Conservation (phyloP, 805 yeast species). For the Yarrowia porcina region DNA sequence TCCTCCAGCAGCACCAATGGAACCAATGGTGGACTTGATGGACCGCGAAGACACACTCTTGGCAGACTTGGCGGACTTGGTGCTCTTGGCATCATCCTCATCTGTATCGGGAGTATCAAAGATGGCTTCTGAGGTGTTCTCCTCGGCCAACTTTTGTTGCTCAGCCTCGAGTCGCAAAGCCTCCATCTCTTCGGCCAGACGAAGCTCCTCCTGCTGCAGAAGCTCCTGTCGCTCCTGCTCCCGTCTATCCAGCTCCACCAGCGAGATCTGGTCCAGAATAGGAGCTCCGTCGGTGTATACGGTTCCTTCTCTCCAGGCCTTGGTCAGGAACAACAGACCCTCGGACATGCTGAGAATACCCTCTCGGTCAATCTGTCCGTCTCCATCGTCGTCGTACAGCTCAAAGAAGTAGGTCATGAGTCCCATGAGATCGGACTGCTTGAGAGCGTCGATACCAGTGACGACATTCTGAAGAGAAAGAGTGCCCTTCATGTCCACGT, state of each 20-base stretch:
- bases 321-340: slow-evolving; percentile 74
- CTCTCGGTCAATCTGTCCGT: slow-evolving; percentile 68
- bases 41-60: slow-evolving; percentile 27
- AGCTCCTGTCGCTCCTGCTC: slow-evolving; percentile 13
- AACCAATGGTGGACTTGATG: slow-evolving; percentile 17
- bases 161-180: slow-evolving; percentile 2
- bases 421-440: slow-evolving; percentile 72
- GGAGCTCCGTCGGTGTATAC: slow-evolving; percentile 14
- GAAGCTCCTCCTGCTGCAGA: slow-evolving; percentile 5
- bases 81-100: slow-evolving; percentile 33
- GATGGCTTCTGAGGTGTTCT: neutral
- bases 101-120: slow-evolving; percentile 4
- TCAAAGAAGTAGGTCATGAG: slow-evolving; percentile 74
- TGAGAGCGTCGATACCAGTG: slow-evolving; percentile 65
- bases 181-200: slow-evolving; percentile 11
- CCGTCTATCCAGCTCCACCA: slow-evolving; percentile 9
- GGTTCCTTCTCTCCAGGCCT: slow-evolving; percentile 73
- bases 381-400: slow-evolving; percentile 60
- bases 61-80: slow-evolving; percentile 33
- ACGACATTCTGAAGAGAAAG: slow-evolving; percentile 68
- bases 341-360: slow-evolving; percentile 82
- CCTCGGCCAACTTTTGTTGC: neutral
- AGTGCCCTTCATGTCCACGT: slow-evolving; percentile 48
- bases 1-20: slow-evolving; percentile 40
- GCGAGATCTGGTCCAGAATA: slow-evolving; percentile 32